Base-by-base conservation (phyloP, 2,329 filamentous ascomycete genomes). In the Penicillium sp. region DNA sequence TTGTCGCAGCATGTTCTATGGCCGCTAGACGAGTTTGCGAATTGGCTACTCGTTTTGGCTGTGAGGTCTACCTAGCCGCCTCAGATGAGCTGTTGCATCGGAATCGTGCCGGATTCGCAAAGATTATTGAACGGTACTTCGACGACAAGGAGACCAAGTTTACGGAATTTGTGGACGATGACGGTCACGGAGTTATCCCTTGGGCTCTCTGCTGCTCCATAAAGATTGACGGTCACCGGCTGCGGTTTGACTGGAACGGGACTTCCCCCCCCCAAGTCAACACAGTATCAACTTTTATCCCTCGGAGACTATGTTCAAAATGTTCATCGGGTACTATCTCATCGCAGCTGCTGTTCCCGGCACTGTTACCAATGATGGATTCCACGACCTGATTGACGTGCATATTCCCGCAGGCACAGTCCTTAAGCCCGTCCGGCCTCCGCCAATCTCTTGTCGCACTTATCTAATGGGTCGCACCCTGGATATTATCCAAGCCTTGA, bases 141-240 rank as follows among this genome's bases (percentile, higher is more conserved):
- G 76, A 79, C 30, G 72, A 74, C n/a, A 67, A 81, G 47, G 73
- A 73, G 44, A 77, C 75, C 40, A 76, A 72, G 9, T 83, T 84
- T 61, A 82, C 81, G 1, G 82, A 83, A 65, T 83, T 82, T 65
- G 78, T 83, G 51, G 81, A 83, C 66, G 81, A 83, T 60, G 81
- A 83, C 57, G 81, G 80, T 1, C 78, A 81, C 51, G 79, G 77
- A 3, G 64, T 79, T 12, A 80, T 81, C 0, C 81, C 81, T 0
- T 83, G 80, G 70, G 81, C 79, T 0, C 73, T 84, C 8, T 78
- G 76, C 26, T 84, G 82, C 68, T 78, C 78, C 0, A 83, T 83
- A 44, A 83, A 80, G 57, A 61, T 60, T 1, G 72, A 76, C 13
- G 76, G 75, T 10, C 74, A 79, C 24, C 79, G 80, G 17, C 73